Percentiles rank a stretch among this genome's conserved stretches.
Conservation (phyloP, 345 rosid genomes). For the sweet orange (Citrus sinensis) region DVS_A1.0 CM039163.1:13087001-13087500, state of each 20-base stretch:
- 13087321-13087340: constrained; percentile 74
- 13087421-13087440: background rate
- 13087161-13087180: background rate
- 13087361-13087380: constrained; percentile 35
- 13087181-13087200: background rate
- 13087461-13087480: background rate
- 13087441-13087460: background rate
- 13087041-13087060: background rate
- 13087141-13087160: background rate
- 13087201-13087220: background rate
- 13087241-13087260: background rate
- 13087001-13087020: background rate
- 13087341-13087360: constrained; percentile 55
- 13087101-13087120: background rate
- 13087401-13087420: background rate
- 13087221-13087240: background rate
- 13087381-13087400: background rate
- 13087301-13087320: constrained; percentile 91
- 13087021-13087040: background rate
- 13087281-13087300: constrained; percentile 27
- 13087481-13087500: background rate
- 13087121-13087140: background rate
- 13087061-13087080: background rate
- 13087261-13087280: background rate
- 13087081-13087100: background rate